phyloP scores from a whole-genome alignment of 2,329 filamentous ascomycete genomes.

The Apiospora hydei region DNA sequence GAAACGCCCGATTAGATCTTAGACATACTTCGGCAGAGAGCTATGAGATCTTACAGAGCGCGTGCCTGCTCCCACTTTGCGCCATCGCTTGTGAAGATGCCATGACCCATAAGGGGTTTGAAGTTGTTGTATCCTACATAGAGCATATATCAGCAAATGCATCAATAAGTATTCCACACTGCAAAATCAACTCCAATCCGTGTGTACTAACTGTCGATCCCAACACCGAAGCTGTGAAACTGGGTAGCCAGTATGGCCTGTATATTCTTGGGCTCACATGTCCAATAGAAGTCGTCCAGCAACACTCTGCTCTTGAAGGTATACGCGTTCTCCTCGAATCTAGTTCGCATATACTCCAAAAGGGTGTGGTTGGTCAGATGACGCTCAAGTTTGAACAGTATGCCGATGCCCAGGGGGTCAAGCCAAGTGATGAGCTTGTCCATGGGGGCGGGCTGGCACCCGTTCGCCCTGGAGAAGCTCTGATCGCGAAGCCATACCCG shows the following conservation, averaged over 20 bases:
- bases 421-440: slow-evolving; percentile 23
- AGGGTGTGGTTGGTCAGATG: slow-evolving; percentile 31
- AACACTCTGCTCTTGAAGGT: slow-evolving; percentile 37
- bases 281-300: slow-evolving; percentile 33
- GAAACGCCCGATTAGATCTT: not conserved
- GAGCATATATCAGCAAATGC: not conserved
- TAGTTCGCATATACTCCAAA: slow-evolving; percentile 30
- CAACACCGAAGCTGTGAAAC: slow-evolving; percentile 57
- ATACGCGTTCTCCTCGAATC: slow-evolving; percentile 31
- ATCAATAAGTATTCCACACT: slow-evolving; percentile 42
- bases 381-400: slow-evolving; percentile 33
- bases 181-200: slow-evolving; percentile 40
- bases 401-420: slow-evolving; percentile 37
- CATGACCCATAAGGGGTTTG: slow-evolving; percentile 48
- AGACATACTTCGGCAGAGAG: not conserved
- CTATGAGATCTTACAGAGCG: slow-evolving; percentile 43
- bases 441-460: slow-evolving; percentile 13
- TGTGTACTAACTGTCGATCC: slow-evolving; percentile 28
- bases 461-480: not conserved
- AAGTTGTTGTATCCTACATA: slow-evolving; percentile 35
- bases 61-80: slow-evolving; percentile 59
- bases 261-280: slow-evolving; percentile 36
- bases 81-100: slow-evolving; percentile 64
- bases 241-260: slow-evolving; percentile 27
- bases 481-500: not conserved